These are phyloP conservation scores for Raffaelea arxii DNA, from an alignment of 2,329 filamentous ascomycete genomes.

Conservation along the genomic window DNA sequence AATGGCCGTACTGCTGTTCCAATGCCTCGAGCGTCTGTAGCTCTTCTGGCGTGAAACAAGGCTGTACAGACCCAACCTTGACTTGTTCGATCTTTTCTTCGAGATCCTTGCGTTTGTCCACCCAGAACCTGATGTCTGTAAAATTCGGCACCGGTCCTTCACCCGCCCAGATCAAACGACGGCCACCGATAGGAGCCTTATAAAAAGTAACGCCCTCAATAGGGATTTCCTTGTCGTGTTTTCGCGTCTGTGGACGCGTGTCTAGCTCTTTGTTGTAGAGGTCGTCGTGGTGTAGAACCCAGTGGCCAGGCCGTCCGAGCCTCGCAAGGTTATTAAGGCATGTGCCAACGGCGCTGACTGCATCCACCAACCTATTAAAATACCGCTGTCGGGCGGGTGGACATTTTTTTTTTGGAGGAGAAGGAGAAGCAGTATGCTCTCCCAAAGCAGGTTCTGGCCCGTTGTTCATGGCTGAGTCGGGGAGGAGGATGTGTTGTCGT, in stretches of 20 bases:
- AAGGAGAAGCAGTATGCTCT: too few species aligned
- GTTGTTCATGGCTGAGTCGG: too few species aligned
- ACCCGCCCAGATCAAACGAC: slow-evolving; percentile 1
- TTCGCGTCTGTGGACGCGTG: slow-evolving; percentile 1
- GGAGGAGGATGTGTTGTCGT: too few species aligned
- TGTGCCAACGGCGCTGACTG: not conserved
- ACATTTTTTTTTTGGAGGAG: too few species aligned
- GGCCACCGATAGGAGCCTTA: not conserved
- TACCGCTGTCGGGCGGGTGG: too few species aligned
- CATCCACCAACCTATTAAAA: too few species aligned
- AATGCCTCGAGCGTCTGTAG: not conserved
- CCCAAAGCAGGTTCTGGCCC: too few species aligned
- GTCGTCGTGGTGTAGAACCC: slow-evolving; percentile 5
- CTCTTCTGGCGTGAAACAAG: slow-evolving; percentile 2
- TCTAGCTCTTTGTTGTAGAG: not conserved
- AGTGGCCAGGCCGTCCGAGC: slow-evolving; percentile 2
- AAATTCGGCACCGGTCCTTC: not conserved
- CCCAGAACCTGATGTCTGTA: not conserved
- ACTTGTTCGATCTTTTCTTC: not conserved
- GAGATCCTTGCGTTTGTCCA: not conserved
- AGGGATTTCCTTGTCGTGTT: not conserved
- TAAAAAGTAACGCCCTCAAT: not conserved
- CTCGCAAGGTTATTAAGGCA: not conserved
- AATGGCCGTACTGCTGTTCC: not conserved
- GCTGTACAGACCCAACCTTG: not conserved